Evolutionary conservation across 2,329 filamentous ascomycete species (phyloP).

Genomic region (Cyphellophora europaea): DNA sequence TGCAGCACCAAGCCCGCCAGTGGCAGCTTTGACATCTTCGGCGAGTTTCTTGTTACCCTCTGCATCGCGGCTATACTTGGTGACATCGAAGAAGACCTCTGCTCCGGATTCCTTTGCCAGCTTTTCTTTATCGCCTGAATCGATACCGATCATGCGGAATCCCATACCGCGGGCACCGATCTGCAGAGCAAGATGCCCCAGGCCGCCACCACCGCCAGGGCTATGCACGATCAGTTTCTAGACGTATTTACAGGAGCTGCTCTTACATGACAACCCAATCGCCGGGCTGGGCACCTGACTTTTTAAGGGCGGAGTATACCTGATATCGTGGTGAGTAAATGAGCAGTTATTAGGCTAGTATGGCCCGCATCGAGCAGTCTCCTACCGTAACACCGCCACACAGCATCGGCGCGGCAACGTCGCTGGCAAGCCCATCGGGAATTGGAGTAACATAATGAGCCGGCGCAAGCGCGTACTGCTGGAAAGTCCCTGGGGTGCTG

Average conservation of each 20-base stretch:
- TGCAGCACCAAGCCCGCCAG: conserved; percentile 50
- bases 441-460: conserved; percentile 63
- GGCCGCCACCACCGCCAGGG: conserved; percentile 51
- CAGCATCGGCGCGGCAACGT: conserved; percentile 56
- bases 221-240: too few species aligned
- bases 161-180: conserved; percentile 53
- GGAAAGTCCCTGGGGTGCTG: conserved; percentile 64
- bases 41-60: conserved; percentile 38
- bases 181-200: conserved; percentile 57
- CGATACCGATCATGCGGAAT: conserved; percentile 56
- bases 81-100: conserved; percentile 57
- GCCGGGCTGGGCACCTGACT: conserved; percentile 48
- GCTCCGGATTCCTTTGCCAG: conserved; percentile 52
- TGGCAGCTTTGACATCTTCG: conserved; percentile 47
- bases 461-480: conserved; percentile 56
- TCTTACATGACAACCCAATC: conserved; percentile 47
- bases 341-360: background rate
- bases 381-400: conserved; percentile 56
- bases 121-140: conserved; percentile 52
- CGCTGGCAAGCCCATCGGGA: conserved; percentile 50
- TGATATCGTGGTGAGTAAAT: conserved; percentile 6
- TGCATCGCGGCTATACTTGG: conserved; percentile 37
- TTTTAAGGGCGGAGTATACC: conserved; percentile 53
- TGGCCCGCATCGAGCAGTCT: background rate
- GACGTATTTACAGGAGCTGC: conserved; percentile 26